Base-by-base conservation (phyloP, 1,284 basidiomycete species). In the Ustilago nuda region DNA sequence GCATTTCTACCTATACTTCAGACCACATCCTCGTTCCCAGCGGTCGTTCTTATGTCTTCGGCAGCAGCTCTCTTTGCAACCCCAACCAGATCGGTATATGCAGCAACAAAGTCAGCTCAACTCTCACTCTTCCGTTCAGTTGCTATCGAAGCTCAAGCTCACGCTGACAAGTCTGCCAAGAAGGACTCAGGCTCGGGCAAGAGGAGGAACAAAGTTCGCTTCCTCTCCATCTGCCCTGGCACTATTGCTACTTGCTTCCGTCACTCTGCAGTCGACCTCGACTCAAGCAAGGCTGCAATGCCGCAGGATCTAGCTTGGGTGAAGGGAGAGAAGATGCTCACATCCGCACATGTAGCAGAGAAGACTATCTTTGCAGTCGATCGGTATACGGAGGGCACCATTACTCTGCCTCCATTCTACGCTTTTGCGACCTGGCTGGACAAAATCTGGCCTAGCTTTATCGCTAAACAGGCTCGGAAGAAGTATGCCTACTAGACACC, bases 41-140 rank as follows among this genome's bases (percentile, higher is more conserved):
- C 92, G 0, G 89, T 96, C 46, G 90, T 93, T 43, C 90, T 95
- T 58, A 87, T 96, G 43, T 94, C 93, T 9, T 93, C 92, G 8
- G 88, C 93, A 4, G 94, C 92, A 3, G 91, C 93, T 0, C 88
- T 92, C 8, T 90, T 95, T 32, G 92, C 94, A 0, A 91, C 94
- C 0, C 95, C 95, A 0, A 94, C 93, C 0, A 91, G 95, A 17
- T 88, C 92, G 0, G 87, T 98, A 33, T 98, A 98, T 85, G 91
- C 90, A 0, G 91, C 94, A 0, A 93, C 92, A 4, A 98, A 98
- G 86, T 88, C 92, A 2, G 92, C 93, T 0, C 92, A 92, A 2
- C 89, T 94, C 53, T 85, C 92, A 50, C 91, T 94, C 66, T 93
- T 93, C 86, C 91, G 93, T 85, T 88, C 92, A 5, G 89, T 94